Evolutionary conservation across 768 basidiomycete genomes (phyloP), one percentile per base, ranked within the genome.

Genomic region (Boletellus emodensis): DNA sequence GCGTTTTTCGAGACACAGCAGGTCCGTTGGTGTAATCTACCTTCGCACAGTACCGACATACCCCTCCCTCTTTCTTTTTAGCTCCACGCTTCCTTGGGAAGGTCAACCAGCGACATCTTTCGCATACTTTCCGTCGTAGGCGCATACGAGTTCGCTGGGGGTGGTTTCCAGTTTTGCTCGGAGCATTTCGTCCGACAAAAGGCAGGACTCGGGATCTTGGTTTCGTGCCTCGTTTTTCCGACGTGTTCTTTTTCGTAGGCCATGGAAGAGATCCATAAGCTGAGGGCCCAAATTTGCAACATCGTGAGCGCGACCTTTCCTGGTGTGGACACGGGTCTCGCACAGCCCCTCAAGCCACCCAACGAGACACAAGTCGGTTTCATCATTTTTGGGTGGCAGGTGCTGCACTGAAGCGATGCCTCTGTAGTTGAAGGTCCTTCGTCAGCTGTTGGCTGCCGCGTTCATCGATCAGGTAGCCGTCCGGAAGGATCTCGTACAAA

Each of bases 201-300:
- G 78, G 94, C 93, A 60, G 33, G 73, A 42, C 22, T 6, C 5
- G 20, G 30, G n/a, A 3, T 22, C 11, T 40, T 44, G 37, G 12
- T 43, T 45, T 32, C 6, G 15, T 44, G 30, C 24, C 37, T 26
- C 30, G 8, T 43, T 26, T 13, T 5, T 44, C 33, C 56, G 28
- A 61, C 7, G 43, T 37, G 24, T 26, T 7, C 48, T 26, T 30
- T 30, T 30, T 30, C 11, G 9, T 17, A 97, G 94, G 90, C 93
- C 0, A 98, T 99, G 94, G 90, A 96, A 70, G 96, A 99, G 72
- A 95, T 96, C 33, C 96, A 94, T 68, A 97, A 98, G 65, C 76
- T 99, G 5, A 82, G 94, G 33, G 78, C 83, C 0, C 96, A 99
- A 61, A 86, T 99, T 49, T 87, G 81, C 59, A 81, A 79, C 50